A percentile compares a stretch with the other conserved stretches of the same genome.
These are phyloP conservation scores for Dentipellis sp. DNA, from an alignment of 768 basidiomycete species.

Conservation along the genomic window DNA sequence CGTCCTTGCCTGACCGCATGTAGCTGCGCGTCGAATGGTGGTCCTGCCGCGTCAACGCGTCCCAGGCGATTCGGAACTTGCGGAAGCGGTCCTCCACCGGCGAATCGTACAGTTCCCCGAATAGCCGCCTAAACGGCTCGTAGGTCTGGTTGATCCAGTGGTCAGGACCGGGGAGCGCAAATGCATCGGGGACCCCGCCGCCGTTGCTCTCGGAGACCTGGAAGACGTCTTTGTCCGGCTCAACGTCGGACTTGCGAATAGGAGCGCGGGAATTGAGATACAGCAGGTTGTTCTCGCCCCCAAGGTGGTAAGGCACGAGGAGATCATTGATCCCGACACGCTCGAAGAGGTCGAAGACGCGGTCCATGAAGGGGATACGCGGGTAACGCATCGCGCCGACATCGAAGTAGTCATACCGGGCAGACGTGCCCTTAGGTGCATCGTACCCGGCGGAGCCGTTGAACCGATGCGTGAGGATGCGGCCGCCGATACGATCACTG, in stretches of 20 bases:
- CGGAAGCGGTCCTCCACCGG: too few relatives aligned
- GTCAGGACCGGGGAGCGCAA: not conserved
- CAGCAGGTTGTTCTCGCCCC: not conserved
- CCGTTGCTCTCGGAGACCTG: not conserved
- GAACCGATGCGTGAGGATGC: constrained; percentile 35
- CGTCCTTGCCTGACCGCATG: not conserved
- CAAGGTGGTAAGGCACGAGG: not conserved
- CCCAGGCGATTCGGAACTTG: not conserved
- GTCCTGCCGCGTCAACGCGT: not conserved
- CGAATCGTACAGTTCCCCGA: not conserved
- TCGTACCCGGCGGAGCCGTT: constrained; percentile 8
- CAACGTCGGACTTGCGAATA: not conserved
- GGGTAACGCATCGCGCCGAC: constrained; percentile 31
- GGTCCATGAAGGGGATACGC: constrained; percentile 21
- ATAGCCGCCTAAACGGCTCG: not conserved
- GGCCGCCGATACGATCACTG: constrained; percentile 30
- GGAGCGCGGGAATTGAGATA: not conserved
- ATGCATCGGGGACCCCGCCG: not conserved
- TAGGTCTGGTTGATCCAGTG: not conserved
- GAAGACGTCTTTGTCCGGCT: not conserved
- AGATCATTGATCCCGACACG: constrained; percentile 1
- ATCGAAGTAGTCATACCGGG: constrained; percentile 14
- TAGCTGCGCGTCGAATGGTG: constrained; percentile 10
- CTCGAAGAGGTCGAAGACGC: constrained; percentile 22
- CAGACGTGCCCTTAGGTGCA: constrained; percentile 1